A percentile compares a stretch with the other conserved stretches of the same genome.
Evolutionary conservation across 441 rosid species (phyloP).

Genomic region (California macrophylla): DNA sequence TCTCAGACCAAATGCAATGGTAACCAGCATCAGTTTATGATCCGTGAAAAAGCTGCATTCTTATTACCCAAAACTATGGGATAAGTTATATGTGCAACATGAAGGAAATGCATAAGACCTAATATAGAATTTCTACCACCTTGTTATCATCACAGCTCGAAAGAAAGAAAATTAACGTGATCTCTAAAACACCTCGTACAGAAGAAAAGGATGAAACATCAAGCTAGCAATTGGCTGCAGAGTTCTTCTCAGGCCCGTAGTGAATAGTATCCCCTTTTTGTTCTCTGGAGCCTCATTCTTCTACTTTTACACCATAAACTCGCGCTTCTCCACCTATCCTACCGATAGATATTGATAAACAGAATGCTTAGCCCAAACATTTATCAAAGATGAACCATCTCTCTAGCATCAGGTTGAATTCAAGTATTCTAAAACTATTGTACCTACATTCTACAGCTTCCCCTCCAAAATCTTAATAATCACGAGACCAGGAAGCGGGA

Average conservation of each 20-base stretch:
- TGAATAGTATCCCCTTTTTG: background rate
- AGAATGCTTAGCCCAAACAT: no score
- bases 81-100: no score
- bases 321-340: background rate
- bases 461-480: slow-evolving; percentile 26
- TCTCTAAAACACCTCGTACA: background rate
- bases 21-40: no score
- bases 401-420: slow-evolving; percentile 10
- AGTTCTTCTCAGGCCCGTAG: background rate
- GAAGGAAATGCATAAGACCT: background rate
- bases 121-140: background rate
- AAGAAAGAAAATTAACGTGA: background rate
- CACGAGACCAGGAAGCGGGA: slow-evolving; percentile 27
- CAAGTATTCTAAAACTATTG: slow-evolving; percentile 15
- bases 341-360: background rate
- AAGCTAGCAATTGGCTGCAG: background rate
- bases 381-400: background rate
- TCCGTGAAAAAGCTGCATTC: no score
- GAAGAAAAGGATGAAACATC: background rate
- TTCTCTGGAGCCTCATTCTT: background rate
- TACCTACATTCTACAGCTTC: slow-evolving; percentile 28
- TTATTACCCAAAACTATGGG: no score
- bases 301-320: background rate
- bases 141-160: background rate
- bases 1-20: no score